Conservation (phyloP, 1,284 basidiomycete species). For the Cutaneotrichosporon mucoides region DNA sequence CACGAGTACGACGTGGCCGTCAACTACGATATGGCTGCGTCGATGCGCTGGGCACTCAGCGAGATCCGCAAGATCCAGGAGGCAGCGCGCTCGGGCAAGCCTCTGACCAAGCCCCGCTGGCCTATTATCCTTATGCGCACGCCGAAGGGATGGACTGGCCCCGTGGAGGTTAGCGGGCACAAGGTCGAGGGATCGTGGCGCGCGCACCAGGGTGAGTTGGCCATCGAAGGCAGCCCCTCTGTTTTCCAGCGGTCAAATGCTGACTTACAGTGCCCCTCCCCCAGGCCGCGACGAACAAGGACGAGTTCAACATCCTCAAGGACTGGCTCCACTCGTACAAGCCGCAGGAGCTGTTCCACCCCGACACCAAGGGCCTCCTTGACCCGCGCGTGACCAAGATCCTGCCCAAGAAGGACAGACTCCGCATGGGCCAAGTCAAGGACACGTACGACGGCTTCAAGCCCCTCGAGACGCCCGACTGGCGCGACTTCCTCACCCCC, state of each 20-base stretch:
- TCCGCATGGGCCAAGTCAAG: slow-evolving; percentile 42
- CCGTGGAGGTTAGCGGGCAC: slow-evolving; percentile 61
- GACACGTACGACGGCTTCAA: slow-evolving; percentile 62
- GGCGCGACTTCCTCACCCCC: slow-evolving; percentile 57
- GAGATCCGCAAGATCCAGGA: slow-evolving; percentile 72
- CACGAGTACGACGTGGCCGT: slow-evolving; percentile 41
- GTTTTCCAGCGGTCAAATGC: slow-evolving; percentile 3
- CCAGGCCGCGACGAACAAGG: slow-evolving; percentile 59
- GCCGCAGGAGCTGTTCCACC: slow-evolving; percentile 60
- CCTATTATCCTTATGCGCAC: slow-evolving; percentile 77
- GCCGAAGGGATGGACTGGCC: slow-evolving; percentile 74
- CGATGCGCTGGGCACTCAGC: slow-evolving; percentile 73
- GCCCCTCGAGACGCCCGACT: slow-evolving; percentile 63
- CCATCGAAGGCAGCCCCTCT: too few species aligned
- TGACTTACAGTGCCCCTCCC: slow-evolving; percentile 64
- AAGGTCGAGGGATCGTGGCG: slow-evolving; percentile 67
- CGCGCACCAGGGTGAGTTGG: slow-evolving; percentile 44
- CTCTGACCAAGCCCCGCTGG: slow-evolving; percentile 73
- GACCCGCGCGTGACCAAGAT: slow-evolving; percentile 37
- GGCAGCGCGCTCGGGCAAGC: slow-evolving; percentile 78
- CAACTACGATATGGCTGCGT: slow-evolving; percentile 62
- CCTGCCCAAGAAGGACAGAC: slow-evolving; percentile 36
- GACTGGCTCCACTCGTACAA: slow-evolving; percentile 67
- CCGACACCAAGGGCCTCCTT: slow-evolving; percentile 47
- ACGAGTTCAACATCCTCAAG: slow-evolving; percentile 62